Conservation (phyloP, 352 stramenopile species). For the Globisporangium cederbergense region DNA sequence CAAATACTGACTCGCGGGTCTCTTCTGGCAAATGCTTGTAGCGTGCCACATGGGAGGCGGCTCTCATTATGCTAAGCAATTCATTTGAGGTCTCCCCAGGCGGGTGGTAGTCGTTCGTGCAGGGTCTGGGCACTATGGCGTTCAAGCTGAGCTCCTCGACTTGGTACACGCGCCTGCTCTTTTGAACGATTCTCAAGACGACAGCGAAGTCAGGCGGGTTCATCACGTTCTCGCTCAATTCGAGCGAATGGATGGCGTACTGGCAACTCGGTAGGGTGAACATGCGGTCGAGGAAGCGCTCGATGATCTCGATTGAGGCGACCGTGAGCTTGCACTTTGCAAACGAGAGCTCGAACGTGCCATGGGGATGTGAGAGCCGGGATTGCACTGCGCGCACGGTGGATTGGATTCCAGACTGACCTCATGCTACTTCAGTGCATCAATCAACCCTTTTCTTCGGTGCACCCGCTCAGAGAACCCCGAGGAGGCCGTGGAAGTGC, state of each 20-base stretch:
- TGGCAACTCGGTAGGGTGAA: neutral
- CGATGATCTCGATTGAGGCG: conserved; percentile 1
- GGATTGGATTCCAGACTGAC: too few relatives aligned
- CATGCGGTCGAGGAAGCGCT: conserved; percentile 6
- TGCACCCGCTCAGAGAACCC: too few relatives aligned
- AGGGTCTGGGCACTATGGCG: neutral
- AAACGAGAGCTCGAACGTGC: neutral
- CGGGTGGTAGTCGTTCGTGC: fast-evolving
- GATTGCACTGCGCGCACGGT: too few relatives aligned
- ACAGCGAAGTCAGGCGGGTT: neutral
- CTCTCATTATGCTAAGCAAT: neutral
- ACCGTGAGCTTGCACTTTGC: neutral
- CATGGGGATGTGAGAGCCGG: too few relatives aligned
- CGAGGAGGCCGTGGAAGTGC: too few relatives aligned
- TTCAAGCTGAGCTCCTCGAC: neutral
- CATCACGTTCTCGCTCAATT: conserved; percentile 8
- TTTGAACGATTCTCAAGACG: conserved; percentile 10
- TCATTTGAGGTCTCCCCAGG: neutral
- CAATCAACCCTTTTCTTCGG: too few relatives aligned
- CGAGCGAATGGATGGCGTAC: neutral
- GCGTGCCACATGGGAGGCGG: neutral
- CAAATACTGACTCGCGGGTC: neutral
- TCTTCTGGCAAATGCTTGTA: neutral
- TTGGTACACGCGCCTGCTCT: neutral
- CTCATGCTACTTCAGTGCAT: too few relatives aligned